A percentile compares a stretch with the other conserved stretches of the same genome.
Conservation (phyloP, 306 rosid genomes). For the Boehmeria nivea region DNA sequence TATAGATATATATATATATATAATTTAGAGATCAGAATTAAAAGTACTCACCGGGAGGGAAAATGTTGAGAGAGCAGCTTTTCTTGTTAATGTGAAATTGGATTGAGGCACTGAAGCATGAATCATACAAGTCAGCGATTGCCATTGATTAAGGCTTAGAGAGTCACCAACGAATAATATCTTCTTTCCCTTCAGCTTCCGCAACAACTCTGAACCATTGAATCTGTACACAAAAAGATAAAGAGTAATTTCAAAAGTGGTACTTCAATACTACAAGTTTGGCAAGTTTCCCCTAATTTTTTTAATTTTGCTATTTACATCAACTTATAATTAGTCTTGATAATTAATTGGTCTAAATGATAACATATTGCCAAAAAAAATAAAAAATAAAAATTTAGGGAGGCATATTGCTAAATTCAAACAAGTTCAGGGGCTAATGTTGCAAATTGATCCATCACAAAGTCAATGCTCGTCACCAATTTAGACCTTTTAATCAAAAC, state of each 20-base stretch:
- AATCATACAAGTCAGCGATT: slow-evolving; percentile 42
- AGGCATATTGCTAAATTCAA: too few species aligned
- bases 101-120: slow-evolving; percentile 33
- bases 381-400: too few species aligned
- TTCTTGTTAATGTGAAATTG: slow-evolving; percentile 24
- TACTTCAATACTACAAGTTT: too few species aligned
- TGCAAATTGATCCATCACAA: too few species aligned
- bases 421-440: too few species aligned
- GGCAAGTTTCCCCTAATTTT: too few species aligned
- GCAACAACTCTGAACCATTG: slow-evolving; percentile 26
- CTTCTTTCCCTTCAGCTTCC: slow-evolving; percentile 32
- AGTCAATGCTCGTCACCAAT: too few species aligned
- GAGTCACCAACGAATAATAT: slow-evolving; percentile 50
- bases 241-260: too few species aligned
- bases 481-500: too few species aligned
- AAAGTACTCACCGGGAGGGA: slow-evolving; percentile 22
- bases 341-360: too few species aligned
- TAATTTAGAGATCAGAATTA: not conserved
- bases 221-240: slow-evolving; percentile 19
- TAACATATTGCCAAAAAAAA: too few species aligned
- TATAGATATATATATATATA: not conserved
- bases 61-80: slow-evolving; percentile 23
- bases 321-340: not conserved
- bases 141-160: slow-evolving; percentile 46
- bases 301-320: too few species aligned